phyloP scores from a whole-genome alignment of 352 stramenopile species.

The Albugo laibachii region DNA sequence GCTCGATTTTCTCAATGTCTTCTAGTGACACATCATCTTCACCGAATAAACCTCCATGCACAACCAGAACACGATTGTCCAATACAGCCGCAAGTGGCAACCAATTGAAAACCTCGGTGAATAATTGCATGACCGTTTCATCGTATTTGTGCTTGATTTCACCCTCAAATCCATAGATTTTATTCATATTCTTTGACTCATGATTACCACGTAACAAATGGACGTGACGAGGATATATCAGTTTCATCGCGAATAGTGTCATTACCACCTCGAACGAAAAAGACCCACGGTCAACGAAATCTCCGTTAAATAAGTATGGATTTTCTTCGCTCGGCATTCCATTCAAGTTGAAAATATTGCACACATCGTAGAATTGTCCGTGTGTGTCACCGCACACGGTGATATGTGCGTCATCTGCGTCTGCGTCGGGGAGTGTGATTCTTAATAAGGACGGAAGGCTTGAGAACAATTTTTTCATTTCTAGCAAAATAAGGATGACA shows the following conservation, averaged over 20 bases:
- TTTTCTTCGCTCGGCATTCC: constrained; percentile 88
- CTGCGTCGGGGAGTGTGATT: constrained; percentile 20
- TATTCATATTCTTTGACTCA: constrained; percentile 99
- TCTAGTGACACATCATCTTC: constrained; percentile 86
- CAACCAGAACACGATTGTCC: constrained; percentile 89
- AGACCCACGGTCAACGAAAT: constrained; percentile 97
- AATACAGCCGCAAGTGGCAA: constrained; percentile 91
- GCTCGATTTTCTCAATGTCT: constrained; percentile 91
- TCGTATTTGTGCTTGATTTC: constrained; percentile 99
- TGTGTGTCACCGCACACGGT: constrained; percentile 98
- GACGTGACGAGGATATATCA: constrained; percentile 85
- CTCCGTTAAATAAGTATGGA: constrained; percentile 99
- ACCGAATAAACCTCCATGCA: constrained; percentile 93
- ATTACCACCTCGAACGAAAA: constrained; percentile 98
- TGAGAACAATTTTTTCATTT: constrained; percentile 82
- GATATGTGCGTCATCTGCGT: constrained; percentile 53
- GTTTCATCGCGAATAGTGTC: constrained; percentile 94
- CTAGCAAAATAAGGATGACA: constrained; percentile 89
- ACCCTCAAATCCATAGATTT: constrained; percentile 99
- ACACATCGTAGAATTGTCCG: constrained; percentile 99
- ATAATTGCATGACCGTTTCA: constrained; percentile 96
- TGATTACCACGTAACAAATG: constrained; percentile 94
- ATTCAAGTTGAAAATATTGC: constrained; percentile 99
- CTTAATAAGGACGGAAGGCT: constrained; percentile 83
- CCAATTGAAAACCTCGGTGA: constrained; percentile 97